Percentiles rank a stretch among this genome's conserved stretches.
phyloP scores from a whole-genome alignment of 2,329 filamentous ascomycete species.

The Cryphonectria parasitica region DNA sequence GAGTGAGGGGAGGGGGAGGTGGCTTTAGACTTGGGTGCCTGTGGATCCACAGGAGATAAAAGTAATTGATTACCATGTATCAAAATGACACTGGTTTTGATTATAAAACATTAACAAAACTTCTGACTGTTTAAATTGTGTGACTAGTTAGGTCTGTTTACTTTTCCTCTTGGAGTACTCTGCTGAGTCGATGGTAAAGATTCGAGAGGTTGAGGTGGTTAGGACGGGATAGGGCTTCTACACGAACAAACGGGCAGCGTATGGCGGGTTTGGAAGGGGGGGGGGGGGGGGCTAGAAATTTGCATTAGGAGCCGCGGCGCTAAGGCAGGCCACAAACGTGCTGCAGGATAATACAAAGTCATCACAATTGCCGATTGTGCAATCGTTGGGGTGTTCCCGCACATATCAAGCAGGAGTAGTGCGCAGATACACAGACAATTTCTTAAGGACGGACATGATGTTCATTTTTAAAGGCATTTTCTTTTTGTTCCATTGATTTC shows the following conservation, averaged over 20 bases:
- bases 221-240: too few species aligned
- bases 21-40: not conserved
- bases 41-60: not conserved
- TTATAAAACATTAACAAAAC: not conserved
- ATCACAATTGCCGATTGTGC: not conserved
- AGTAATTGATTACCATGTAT: not conserved
- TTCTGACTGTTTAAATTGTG: not conserved
- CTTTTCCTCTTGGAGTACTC: not conserved
- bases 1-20: not conserved
- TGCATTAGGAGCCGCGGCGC: not conserved
- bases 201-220: too few species aligned
- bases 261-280: too few species aligned
- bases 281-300: not conserved
- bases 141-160: not conserved
- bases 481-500: constrained; percentile 28
- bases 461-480: constrained; percentile 30
- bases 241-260: too few species aligned
- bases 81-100: constrained; percentile 9
- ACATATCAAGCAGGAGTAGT: not conserved
- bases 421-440: not conserved
- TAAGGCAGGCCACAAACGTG: not conserved
- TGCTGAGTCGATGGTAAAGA: too few species aligned
- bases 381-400: not conserved
- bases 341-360: not conserved
- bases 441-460: constrained; percentile 25